phyloP scores from a whole-genome alignment of 1,284 basidiomycete species.

The Leccinum subrobustum region DNA sequence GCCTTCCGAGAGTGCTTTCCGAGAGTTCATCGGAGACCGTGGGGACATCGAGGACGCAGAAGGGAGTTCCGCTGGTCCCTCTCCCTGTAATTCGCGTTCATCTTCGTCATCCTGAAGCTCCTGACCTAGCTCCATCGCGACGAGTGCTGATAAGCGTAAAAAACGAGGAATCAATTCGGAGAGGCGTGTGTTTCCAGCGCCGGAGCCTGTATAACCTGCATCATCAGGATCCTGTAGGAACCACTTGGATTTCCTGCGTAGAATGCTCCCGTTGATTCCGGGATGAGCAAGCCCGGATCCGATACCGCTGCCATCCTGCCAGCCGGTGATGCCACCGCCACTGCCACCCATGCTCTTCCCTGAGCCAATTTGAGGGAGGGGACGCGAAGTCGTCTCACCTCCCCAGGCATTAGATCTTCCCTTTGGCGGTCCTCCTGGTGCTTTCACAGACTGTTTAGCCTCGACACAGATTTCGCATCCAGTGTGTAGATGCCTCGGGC shows the following conservation, averaged over 20 bases:
- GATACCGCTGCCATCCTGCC: constrained; percentile 68
- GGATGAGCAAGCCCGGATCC: constrained; percentile 63
- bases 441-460: constrained; percentile 41
- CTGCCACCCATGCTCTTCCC: constrained; percentile 36
- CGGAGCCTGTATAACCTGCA: constrained; percentile 28
- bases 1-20: constrained; percentile 34
- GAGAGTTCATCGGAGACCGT: constrained; percentile 7
- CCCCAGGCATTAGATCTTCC: constrained; percentile 26
- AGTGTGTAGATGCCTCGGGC: constrained; percentile 68
- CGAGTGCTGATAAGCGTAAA: constrained; percentile 69
- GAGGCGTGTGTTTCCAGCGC: constrained; percentile 60
- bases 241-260: constrained; percentile 48
- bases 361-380: constrained; percentile 16
- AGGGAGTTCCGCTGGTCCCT: constrained; percentile 13
- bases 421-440: constrained; percentile 29
- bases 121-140: constrained; percentile 68
- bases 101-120: constrained; percentile 52
- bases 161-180: constrained; percentile 71
- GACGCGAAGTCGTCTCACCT: constrained; percentile 28
- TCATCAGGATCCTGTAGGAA: constrained; percentile 28
- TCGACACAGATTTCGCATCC: constrained; percentile 73
- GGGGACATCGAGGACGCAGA: constrained; percentile 15
- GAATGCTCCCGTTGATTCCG: constrained; percentile 50
- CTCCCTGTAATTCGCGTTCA: constrained; percentile 23
- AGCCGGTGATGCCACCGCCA: constrained; percentile 61